A percentile compares a stretch with the other conserved stretches of the same genome.
Evolutionary conservation across 2,329 filamentous ascomycete genomes (phyloP).

Genomic region (Dothistroma pini): DNA sequence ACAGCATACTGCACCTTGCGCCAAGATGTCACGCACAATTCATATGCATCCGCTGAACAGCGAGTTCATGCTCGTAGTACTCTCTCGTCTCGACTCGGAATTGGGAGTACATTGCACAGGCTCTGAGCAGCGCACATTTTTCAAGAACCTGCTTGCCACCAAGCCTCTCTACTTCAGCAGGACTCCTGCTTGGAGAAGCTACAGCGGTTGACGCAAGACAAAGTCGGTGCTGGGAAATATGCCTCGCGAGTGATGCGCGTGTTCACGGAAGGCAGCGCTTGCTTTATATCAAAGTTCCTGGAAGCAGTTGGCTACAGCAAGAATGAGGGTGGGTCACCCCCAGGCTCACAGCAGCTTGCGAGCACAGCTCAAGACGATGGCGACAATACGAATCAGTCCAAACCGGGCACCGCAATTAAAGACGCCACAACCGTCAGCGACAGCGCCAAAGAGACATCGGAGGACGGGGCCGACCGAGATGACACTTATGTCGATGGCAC

Average conservation of each 20-base stretch:
- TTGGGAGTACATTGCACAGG: background rate
- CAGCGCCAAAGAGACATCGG: background rate
- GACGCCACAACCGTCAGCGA: background rate
- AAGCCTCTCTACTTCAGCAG: background rate
- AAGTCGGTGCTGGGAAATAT: background rate
- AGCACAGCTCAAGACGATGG: background rate
- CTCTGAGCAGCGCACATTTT: background rate
- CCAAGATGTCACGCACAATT: no score
- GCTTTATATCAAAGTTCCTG: background rate
- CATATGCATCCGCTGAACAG: background rate
- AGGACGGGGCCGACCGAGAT: background rate
- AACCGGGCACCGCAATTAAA: background rate
- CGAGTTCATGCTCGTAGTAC: background rate
- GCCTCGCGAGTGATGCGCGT: background rate
- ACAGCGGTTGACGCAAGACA: background rate
- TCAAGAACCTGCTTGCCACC: background rate
- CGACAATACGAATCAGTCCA: no score
- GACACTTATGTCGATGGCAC: background rate
- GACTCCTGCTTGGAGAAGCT: background rate
- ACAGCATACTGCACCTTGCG: no score
- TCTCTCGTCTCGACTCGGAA: background rate
- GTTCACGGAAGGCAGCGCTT: background rate
- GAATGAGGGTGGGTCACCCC: background rate
- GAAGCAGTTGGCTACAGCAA: background rate
- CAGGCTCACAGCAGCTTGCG: background rate